A percentile compares a stretch with the other conserved stretches of the same genome.
These are phyloP conservation scores for Pseudovirgaria hyperparasitica DNA, from an alignment of 2,329 filamentous ascomycete genomes.

Conservation along the genomic window DNA sequence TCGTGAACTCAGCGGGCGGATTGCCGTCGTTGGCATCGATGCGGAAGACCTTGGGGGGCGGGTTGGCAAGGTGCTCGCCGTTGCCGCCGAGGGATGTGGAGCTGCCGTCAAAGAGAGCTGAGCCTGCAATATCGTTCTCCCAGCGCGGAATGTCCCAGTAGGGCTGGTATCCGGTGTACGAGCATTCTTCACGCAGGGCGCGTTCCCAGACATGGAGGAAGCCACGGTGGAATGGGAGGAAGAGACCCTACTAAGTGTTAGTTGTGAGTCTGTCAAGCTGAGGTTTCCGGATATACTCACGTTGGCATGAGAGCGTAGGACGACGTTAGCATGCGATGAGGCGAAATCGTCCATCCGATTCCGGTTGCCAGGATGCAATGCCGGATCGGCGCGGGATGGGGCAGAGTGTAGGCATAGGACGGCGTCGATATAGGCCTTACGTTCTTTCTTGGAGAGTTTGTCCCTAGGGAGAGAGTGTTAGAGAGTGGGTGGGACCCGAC, in stretches of 20 bases:
- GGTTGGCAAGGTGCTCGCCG: conserved; percentile 12
- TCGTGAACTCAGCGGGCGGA: conserved; percentile 1
- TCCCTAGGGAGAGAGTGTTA: too few species aligned
- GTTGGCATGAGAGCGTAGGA: too few species aligned
- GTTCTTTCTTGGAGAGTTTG: conserved; percentile 10
- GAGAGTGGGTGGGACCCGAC: too few species aligned
- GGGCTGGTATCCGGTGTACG: conserved; percentile 16
- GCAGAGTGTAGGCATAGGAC: conserved; percentile 10
- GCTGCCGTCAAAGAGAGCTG: conserved; percentile 14
- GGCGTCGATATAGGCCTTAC: conserved; percentile 12
- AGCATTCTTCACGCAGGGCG: conserved; percentile 16
- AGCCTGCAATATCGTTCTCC: conserved; percentile 15
- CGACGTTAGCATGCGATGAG: too few species aligned
- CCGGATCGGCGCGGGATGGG: too few species aligned
- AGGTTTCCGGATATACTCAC: too few species aligned
- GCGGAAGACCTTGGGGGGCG: conserved; percentile 9
- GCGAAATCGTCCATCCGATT: too few species aligned
- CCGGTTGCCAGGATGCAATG: too few species aligned
- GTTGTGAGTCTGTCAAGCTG: not conserved
- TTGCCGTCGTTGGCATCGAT: conserved; percentile 5
- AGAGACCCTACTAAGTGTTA: conserved; percentile 10
- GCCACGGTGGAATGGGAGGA: conserved; percentile 16
- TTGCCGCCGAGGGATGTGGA: conserved; percentile 22
- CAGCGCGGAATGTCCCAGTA: conserved; percentile 19
- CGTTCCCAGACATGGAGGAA: conserved; percentile 17